Evolutionary conservation across 2,329 filamentous ascomycete species (phyloP).

Genomic region (Rhytidhysteron rufulum): DNA sequence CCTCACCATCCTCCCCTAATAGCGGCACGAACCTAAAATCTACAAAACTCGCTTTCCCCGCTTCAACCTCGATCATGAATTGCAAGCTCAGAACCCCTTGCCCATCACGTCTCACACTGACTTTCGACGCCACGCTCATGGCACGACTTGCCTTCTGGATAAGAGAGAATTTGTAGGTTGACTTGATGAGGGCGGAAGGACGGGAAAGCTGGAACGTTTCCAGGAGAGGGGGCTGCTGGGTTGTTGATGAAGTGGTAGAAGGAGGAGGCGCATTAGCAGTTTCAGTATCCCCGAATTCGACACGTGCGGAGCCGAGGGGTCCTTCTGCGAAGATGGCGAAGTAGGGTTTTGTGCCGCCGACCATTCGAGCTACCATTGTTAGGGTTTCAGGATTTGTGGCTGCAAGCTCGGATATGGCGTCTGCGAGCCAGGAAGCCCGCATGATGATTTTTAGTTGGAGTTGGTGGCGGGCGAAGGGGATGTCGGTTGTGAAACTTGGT

Average conservation of each 20-base stretch:
- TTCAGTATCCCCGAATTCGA: slow-evolving; percentile 51
- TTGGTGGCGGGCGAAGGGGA: slow-evolving; percentile 79
- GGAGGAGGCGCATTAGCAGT: slow-evolving; percentile 20
- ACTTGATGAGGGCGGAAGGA: slow-evolving; percentile 21
- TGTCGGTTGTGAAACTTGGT: slow-evolving; percentile 62
- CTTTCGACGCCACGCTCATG: slow-evolving; percentile 91
- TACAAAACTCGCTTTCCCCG: slow-evolving; percentile 65
- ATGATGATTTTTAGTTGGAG: slow-evolving; percentile 93
- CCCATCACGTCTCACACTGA: slow-evolving; percentile 81
- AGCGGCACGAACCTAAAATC: slow-evolving; percentile 81
- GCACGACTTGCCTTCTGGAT: slow-evolving; percentile 82
- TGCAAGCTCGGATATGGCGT: slow-evolving; percentile 65
- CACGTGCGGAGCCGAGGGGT: slow-evolving; percentile 56
- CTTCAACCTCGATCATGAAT: slow-evolving; percentile 89
- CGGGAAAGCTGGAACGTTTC: slow-evolving; percentile 66
- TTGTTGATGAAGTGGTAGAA: background rate
- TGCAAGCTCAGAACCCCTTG: slow-evolving; percentile 92
- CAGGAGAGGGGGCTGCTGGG: slow-evolving; percentile 47
- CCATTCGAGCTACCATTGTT: slow-evolving; percentile 49
- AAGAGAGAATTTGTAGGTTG: slow-evolving; percentile 83
- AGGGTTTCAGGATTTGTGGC: slow-evolving; percentile 69
- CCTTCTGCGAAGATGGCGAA: slow-evolving; percentile 69
- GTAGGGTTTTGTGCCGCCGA: slow-evolving; percentile 49
- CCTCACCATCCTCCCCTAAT: slow-evolving; percentile 40
- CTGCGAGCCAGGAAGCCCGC: slow-evolving; percentile 69